Conservation (phyloP, 805 yeast genomes). For the Schwanniomyces sp. region DNA sequence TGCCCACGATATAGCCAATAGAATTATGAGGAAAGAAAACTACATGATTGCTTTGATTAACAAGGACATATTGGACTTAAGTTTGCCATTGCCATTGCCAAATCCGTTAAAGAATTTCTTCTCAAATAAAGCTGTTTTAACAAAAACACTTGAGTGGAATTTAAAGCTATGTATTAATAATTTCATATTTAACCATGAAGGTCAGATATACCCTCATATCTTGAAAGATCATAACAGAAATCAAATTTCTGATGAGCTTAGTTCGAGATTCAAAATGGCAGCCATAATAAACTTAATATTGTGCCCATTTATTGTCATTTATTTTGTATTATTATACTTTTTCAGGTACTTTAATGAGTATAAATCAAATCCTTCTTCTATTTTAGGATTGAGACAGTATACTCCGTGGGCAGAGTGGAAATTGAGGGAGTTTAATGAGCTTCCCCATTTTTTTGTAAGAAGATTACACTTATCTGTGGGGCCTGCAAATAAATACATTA, state of each 20-base stretch:
- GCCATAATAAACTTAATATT: slow-evolving; percentile 80
- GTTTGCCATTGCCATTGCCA: slow-evolving; percentile 31
- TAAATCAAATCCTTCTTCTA: slow-evolving; percentile 79
- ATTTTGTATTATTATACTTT: slow-evolving; percentile 80
- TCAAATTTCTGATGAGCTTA: slow-evolving; percentile 64
- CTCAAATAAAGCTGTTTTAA: slow-evolving; percentile 46
- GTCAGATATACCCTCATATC: slow-evolving; percentile 73
- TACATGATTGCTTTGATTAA: slow-evolving; percentile 88
- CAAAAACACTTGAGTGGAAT: slow-evolving; percentile 94
- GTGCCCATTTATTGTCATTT: slow-evolving; percentile 83
- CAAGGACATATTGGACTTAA: slow-evolving; percentile 67
- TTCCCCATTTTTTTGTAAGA: slow-evolving; percentile 82
- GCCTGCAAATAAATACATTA: slow-evolving; percentile 79
- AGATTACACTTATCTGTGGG: slow-evolving; percentile 75
- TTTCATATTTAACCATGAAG: slow-evolving; percentile 77
- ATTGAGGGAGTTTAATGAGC: slow-evolving; percentile 88
- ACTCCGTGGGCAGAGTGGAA: slow-evolving; percentile 96
- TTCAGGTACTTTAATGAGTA: slow-evolving; percentile 92
- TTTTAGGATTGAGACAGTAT: slow-evolving; percentile 72
- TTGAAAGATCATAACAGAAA: slow-evolving; percentile 70
- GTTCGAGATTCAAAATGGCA: slow-evolving; percentile 80
- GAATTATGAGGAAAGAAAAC: slow-evolving; percentile 94
- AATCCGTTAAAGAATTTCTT: slow-evolving; percentile 9
- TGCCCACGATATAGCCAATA: slow-evolving; percentile 92
- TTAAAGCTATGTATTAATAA: slow-evolving; percentile 84